Evolutionary conservation across 192 early-diverging fungal species (phyloP).

Genomic region (Linnemannia zychae): DNA sequence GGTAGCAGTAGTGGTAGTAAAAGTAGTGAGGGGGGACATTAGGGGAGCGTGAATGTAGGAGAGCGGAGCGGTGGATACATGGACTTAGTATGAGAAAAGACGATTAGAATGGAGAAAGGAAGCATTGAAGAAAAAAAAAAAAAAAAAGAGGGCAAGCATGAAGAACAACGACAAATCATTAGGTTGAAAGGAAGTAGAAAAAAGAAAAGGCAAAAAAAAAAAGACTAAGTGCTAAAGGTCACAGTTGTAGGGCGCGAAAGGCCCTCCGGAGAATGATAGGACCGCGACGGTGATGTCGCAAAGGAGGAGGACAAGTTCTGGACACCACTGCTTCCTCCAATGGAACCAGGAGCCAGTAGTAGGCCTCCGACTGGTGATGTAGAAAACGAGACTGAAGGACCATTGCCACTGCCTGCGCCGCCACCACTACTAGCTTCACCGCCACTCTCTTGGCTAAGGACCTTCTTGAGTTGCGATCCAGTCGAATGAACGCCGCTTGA

Average conservation of each 20-base stretch:
- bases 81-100: neutral
- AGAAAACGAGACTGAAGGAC: neutral
- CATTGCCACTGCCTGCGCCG: neutral
- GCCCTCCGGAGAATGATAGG: neutral
- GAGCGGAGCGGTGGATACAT: neutral
- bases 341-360: neutral
- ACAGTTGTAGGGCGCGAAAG: slow-evolving; percentile 7
- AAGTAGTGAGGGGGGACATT: too few species aligned
- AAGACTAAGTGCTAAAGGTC: slow-evolving; percentile 15
- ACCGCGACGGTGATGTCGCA: neutral
- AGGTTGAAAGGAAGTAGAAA: neutral
- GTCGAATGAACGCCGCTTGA: slow-evolving; percentile 4
- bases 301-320: neutral
- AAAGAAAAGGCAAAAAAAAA: neutral
- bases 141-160: neutral
- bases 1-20: too few species aligned
- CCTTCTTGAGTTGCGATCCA: slow-evolving; percentile 19
- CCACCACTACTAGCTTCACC: neutral
- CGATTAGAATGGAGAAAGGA: neutral
- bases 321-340: too few species aligned
- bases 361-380: neutral
- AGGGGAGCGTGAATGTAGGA: neutral
- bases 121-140: neutral
- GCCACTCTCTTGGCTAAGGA: neutral
- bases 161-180: neutral